Evolutionary conservation across 2,329 filamentous ascomycete species (phyloP), one percentile per base, ranked within the genome.

Genomic region (Akanthomyces uredinophilus): DNA sequence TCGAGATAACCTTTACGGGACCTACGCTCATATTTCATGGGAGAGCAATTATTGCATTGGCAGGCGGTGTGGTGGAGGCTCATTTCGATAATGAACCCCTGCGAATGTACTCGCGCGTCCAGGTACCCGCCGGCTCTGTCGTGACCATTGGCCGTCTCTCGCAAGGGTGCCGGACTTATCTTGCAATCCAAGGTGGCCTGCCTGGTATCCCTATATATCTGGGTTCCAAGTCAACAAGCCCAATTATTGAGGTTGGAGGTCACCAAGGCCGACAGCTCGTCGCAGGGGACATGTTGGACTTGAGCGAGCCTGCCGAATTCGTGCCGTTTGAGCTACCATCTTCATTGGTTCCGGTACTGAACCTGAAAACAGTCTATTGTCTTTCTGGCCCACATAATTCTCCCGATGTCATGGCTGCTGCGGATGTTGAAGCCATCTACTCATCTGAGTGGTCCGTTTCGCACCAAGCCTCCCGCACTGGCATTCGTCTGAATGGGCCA

Each of bases 1-100:
- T 89, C 0, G 86, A 89, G 66, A 83, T 87, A 29, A 87, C 85
- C 0, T 66, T 87, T 18, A 80, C 77, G 16, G 86, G 86, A 0
- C 85, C 86, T 0, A 83, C 86, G 37, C 69, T 88, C 22, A 73
- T 74, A 0, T 88, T 88, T 66, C 70, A 83, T 4, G 77, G 76
- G 2, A 72, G 79, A 16, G 84, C 84, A 1, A 72, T 85, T 1
- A 75, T 87, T 8, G 78, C 85, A 3, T 65, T 88, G 14, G 84
- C 83, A 47, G 86, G 85, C 51, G 82, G 85, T 2, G 71, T 77
- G 0, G 80, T 85, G 68, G 77, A 81, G 7, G 77, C 78, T 1
- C 77, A 72, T 2, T 69, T 88, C 1, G 83, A 87, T 63, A 80
- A 77, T 3, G 67, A 70, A 1, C 64, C 72, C 0, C 73, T 81